Evolutionary conservation across 768 basidiomycete species (phyloP), one percentile per base, ranked within the genome.

Genomic region (Auriscalpium orientale): DNA sequence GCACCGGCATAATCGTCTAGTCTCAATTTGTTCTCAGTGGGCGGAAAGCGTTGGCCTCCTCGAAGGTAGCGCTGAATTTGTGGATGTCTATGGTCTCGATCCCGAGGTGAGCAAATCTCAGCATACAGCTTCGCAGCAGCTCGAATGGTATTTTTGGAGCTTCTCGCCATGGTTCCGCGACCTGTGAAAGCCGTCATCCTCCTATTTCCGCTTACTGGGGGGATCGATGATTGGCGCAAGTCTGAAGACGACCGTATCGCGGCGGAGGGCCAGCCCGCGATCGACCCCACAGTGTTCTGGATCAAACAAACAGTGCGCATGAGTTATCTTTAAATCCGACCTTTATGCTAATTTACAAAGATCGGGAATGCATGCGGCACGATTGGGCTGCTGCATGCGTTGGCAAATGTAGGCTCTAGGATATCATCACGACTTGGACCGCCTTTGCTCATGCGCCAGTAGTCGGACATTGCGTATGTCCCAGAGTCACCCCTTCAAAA

Each of bases 121-220:
- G 28, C 28, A 28, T 28, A 28, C 28, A 28, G 1, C 28, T 18
- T n/a, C 45, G 28, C n/a, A 1, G 20, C 37, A 8, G 37, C 22
- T 22, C 18, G 37, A 44, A 5, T 2, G 11, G 4, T 16, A 6
- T 13, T 38, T 34, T 16, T 3, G 4, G 18, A 97, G 81, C 77
- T 94, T 36, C 80, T 95, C 2, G 71, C 56, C 0, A 76, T 90
- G 65, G 85, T 95, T 0, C 76, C 87, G 0, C 67, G 76, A 59
- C 92, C 89, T 0, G 87, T 87, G 35, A 87, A 87, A 65, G 95
- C 95, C 0, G 80, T 97, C 9, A 72, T 95, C 8, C 74, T 98
- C 7, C 78, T 97, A 21, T 98, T 95, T 70, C 95, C 95, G 4
- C 76, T 82, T 53, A 68, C 77, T 0, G 79, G 80, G 1, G 68